phyloP scores from a whole-genome alignment of 768 basidiomycete species.

The Russula griseocarnosa region DNA sequence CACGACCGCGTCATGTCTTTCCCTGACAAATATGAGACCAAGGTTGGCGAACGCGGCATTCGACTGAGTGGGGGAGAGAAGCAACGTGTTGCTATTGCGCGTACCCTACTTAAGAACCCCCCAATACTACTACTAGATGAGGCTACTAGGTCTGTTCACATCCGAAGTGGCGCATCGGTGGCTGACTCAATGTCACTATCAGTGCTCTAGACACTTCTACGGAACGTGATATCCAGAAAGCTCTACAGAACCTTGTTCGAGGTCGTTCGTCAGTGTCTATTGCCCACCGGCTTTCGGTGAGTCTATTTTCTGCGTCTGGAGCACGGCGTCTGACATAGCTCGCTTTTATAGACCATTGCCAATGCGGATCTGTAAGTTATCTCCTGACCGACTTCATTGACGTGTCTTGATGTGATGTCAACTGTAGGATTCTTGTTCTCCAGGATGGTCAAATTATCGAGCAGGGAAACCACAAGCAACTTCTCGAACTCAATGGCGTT shows the following conservation, averaged over 20 bases:
- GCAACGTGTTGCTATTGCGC: slow-evolving; percentile 82
- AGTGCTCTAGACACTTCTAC: slow-evolving; percentile 87
- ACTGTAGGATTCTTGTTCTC: slow-evolving; percentile 70
- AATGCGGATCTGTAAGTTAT: slow-evolving; percentile 47
- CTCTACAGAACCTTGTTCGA: slow-evolving; percentile 72
- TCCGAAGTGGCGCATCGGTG: neutral
- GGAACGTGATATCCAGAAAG: slow-evolving; percentile 85
- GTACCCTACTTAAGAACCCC: slow-evolving; percentile 83
- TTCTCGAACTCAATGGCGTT: slow-evolving; percentile 63
- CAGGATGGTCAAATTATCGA: slow-evolving; percentile 88
- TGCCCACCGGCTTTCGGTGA: slow-evolving; percentile 71
- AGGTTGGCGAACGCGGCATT: slow-evolving; percentile 87
- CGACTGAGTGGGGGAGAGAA: slow-evolving; percentile 85
- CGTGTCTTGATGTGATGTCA: slow-evolving; percentile 33
- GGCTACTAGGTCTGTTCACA: slow-evolving; percentile 54
- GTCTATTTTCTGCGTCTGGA: slow-evolving; percentile 8
- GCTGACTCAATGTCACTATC: slow-evolving; percentile 12
- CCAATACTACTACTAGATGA: slow-evolving; percentile 76
- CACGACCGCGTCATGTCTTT: slow-evolving; percentile 81
- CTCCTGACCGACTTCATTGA: slow-evolving; percentile 10
- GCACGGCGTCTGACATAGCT: slow-evolving; percentile 18
- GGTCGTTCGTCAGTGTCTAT: slow-evolving; percentile 74
- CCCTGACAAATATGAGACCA: slow-evolving; percentile 83
- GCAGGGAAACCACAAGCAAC: slow-evolving; percentile 72
- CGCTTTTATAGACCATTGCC: slow-evolving; percentile 46